phyloP scores from a whole-genome alignment of 2,329 filamentous ascomycete species.

The Colletotrichum sp. region DNA sequence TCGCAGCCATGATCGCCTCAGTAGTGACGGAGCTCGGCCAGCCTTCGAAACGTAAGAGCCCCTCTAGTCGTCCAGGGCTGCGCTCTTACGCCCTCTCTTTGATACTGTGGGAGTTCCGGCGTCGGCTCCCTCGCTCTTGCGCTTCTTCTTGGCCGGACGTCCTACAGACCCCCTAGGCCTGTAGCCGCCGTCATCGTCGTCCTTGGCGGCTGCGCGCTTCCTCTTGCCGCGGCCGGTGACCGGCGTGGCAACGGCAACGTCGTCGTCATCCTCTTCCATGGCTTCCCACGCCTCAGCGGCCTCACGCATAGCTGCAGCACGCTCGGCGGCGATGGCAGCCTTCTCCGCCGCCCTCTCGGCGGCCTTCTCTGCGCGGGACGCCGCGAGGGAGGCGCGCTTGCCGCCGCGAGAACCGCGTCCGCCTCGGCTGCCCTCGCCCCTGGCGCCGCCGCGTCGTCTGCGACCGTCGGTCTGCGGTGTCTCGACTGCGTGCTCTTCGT shows the following conservation, averaged over 20 bases:
- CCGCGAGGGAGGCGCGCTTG: slow-evolving; percentile 37
- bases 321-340: slow-evolving; percentile 28
- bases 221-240: slow-evolving; percentile 44
- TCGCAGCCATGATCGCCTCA: neutral
- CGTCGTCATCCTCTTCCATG: slow-evolving; percentile 10
- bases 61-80: slow-evolving; percentile 11
- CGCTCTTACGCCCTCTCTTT: slow-evolving; percentile 38
- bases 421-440: slow-evolving; percentile 13
- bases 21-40: neutral
- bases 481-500: slow-evolving; percentile 42
- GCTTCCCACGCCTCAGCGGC: slow-evolving; percentile 27
- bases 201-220: slow-evolving; percentile 43
- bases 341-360: slow-evolving; percentile 42
- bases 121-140: slow-evolving; percentile 56
- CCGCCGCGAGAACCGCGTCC: slow-evolving; percentile 24
- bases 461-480: slow-evolving; percentile 26
- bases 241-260: slow-evolving; percentile 31
- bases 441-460: slow-evolving; percentile 23
- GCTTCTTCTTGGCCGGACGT: slow-evolving; percentile 62
- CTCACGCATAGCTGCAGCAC: slow-evolving; percentile 31
- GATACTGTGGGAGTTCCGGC: slow-evolving; percentile 32
- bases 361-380: slow-evolving; percentile 34
- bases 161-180: slow-evolving; percentile 58
- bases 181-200: slow-evolving; percentile 64
- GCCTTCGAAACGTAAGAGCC: neutral